Conservation (phyloP, 1,284 basidiomycete genomes). For the Boletellus deceptivus region DNA sequence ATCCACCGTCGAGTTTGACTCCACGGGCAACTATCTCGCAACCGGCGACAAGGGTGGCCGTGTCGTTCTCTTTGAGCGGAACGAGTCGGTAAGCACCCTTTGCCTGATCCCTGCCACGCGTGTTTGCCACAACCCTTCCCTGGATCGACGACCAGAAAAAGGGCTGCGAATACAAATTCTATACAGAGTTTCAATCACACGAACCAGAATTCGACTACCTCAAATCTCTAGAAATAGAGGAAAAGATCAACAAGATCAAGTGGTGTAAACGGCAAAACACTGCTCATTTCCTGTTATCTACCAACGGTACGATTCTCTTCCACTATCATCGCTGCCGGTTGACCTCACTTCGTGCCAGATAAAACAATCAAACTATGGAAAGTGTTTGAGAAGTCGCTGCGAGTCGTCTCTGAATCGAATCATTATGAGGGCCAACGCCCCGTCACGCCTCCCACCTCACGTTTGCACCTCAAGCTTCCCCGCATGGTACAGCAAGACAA, state of each 20-base stretch:
- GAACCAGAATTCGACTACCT: slow-evolving; percentile 99
- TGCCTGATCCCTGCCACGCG: slow-evolving; percentile 12
- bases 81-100: slow-evolving; percentile 80
- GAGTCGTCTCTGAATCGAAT: slow-evolving; percentile 97
- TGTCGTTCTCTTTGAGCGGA: slow-evolving; percentile 98
- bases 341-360: slow-evolving; percentile 52
- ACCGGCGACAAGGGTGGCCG: slow-evolving; percentile 99
- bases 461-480: slow-evolving; percentile 72
- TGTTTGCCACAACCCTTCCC: slow-evolving; percentile 20
- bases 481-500: slow-evolving; percentile 94
- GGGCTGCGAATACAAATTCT: slow-evolving; percentile 99
- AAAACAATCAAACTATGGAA: slow-evolving; percentile 99
- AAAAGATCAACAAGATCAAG: slow-evolving; percentile 99
- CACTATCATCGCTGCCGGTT: not conserved
- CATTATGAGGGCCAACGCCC: slow-evolving; percentile 77
- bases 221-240: slow-evolving; percentile 99
- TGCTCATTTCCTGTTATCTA: slow-evolving; percentile 96
- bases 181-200: slow-evolving; percentile 99
- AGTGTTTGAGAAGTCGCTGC: slow-evolving; percentile 97
- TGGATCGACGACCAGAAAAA: slow-evolving; percentile 72
- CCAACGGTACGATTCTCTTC: slow-evolving; percentile 69
- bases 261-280: slow-evolving; percentile 99
- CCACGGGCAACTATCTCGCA: slow-evolving; percentile 98
- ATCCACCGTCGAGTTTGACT: slow-evolving; percentile 99
- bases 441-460: slow-evolving; percentile 56